Conservation (phyloP, 108 stramenopile genomes). For the Pseudonitzschia delicatissima region DNA sequence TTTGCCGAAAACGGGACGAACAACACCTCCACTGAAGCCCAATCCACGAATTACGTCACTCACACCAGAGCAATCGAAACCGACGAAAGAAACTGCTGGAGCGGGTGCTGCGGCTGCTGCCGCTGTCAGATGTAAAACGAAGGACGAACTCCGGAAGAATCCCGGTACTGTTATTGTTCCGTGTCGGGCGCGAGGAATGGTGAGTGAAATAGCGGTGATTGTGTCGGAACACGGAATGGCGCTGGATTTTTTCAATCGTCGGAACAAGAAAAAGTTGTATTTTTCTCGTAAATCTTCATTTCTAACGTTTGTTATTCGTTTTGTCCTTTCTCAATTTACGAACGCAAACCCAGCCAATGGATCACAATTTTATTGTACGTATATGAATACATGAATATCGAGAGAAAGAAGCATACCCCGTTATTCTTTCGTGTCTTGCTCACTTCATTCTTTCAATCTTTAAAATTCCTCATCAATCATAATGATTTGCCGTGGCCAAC, state of each 20-base stretch:
- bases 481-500: too few species aligned
- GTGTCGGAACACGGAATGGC: background rate
- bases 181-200: conserved; percentile 75
- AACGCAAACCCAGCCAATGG: conserved; percentile 53
- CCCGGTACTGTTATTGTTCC: conserved; percentile 67
- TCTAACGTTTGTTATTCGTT: background rate
- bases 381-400: background rate
- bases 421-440: background rate
- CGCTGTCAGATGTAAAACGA: conserved; percentile 17
- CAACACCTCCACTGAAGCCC: background rate
- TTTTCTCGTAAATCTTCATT: too few species aligned
- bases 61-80: background rate
- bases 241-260: background rate
- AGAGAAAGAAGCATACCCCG: background rate
- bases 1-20: too few species aligned
- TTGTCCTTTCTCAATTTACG: background rate
- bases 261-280: too few species aligned
- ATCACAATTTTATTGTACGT: conserved; percentile 76
- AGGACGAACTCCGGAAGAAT: conserved; percentile 39
- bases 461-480: too few species aligned
- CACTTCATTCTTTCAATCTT: background rate
- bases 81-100: background rate
- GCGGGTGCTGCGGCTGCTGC: background rate
- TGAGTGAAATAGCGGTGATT: background rate
- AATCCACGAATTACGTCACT: too few species aligned